Conservation (phyloP, 352 stramenopile species). For the Lagenidium giganteum region DNA sequence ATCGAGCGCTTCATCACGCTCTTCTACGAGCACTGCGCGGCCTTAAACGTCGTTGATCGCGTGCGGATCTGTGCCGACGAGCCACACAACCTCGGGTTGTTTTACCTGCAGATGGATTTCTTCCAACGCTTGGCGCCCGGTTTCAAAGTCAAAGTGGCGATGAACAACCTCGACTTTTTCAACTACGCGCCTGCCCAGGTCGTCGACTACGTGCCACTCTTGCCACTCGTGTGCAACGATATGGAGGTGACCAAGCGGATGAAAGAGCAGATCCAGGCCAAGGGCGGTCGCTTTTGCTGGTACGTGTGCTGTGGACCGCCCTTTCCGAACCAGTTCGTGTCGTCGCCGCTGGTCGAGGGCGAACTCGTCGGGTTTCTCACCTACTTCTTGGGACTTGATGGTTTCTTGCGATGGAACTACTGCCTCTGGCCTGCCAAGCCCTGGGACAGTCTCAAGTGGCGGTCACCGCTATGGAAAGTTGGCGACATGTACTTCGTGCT, state of each 20-base stretch:
- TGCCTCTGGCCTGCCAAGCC: conserved; percentile 59
- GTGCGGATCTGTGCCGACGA: conserved; percentile 74
- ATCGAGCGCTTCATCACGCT: conserved; percentile 59
- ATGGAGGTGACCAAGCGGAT: conserved; percentile 49
- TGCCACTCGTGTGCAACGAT: conserved; percentile 65
- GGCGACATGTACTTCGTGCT: conserved; percentile 85
- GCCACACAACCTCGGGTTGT: conserved; percentile 41
- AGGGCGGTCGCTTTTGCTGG: conserved; percentile 62
- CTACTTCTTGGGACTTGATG: conserved; percentile 72
- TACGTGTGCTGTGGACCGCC: conserved; percentile 72
- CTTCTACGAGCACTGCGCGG: conserved; percentile 63
- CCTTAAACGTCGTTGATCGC: conserved; percentile 44
- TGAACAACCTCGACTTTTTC: conserved; percentile 75
- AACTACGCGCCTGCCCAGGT: conserved; percentile 55
- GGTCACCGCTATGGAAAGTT: conserved; percentile 58
- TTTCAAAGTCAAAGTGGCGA: conserved; percentile 68
- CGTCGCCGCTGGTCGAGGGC: conserved; percentile 61
- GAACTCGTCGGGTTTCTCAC: conserved; percentile 75
- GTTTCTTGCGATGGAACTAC: conserved; percentile 82
- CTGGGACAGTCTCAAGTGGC: conserved; percentile 62
- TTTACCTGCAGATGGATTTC: conserved; percentile 63
- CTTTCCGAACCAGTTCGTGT: conserved; percentile 80
- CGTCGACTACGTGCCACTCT: conserved; percentile 62
- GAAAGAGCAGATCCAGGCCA: conserved; percentile 41
- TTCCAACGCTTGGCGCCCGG: conserved; percentile 51